Base-by-base conservation (phyloP, 768 basidiomycete species). In the Russula sp. region DNA sequence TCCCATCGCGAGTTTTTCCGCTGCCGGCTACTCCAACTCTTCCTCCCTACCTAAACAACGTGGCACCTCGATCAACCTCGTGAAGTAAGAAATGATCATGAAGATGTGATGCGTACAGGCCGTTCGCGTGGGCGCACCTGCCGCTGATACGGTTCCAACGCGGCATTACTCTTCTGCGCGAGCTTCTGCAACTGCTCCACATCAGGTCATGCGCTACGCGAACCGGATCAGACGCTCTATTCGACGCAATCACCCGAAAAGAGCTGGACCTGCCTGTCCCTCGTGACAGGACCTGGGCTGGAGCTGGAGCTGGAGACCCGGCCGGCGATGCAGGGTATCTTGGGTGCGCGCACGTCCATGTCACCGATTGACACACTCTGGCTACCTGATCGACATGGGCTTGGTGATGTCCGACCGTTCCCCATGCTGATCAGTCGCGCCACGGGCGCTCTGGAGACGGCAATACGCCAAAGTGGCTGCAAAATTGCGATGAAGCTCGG, bases 181-280 rank as follows among this genome's bases (percentile, higher is more conserved):
- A 96, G 79, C 73, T 92, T 93, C 78, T 94, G 89, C 22, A 92
- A 93, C 52, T 91, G 79, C 69, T 93, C 92, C 20, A 93, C 92
- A 69, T 93, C 65, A 95, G 70, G 66, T 96, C 93, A 61, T 95
- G 88, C 53, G 93, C 72, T 91, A 87, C 2, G 90, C 93, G 67
- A 93, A 89, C 29, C 91, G 83, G 54, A 92, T 76, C 42, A 94
- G 75, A 36, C 93, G 81, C 72, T 93, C 89, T 63, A 94, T 91
- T 61, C 98, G 74, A 87, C 79, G 29, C 85, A 83, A 68, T 95
- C 92, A 72, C 97, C 96, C 38, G 81, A 78, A 56, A 97, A 78
- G 42, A 68, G 35, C 10, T 64, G 41, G 58, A 53, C 61, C 45
- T 43, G 69, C 56, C 48, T 41, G n/a, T n/a, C 46, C 68, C 54